Evolutionary conservation across 1,284 basidiomycete genomes (phyloP), one percentile per base, ranked within the genome.

Genomic region (Phellopilus nigrolimitatus): DNA sequence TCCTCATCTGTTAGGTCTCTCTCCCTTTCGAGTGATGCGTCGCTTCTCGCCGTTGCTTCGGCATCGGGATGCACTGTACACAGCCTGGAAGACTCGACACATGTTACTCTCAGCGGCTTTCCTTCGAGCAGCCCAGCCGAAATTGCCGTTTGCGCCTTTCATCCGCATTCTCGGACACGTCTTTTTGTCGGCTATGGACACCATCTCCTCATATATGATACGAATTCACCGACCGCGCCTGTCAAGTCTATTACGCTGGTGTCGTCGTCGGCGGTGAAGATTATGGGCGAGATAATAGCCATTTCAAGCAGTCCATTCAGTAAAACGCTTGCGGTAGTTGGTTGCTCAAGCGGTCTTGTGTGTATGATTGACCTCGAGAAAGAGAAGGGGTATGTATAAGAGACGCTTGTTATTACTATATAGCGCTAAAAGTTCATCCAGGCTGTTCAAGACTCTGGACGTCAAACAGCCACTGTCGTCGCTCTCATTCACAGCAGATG

Each of bases 281-380:
- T 62, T 10, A 59, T 36, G 0, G 75, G 75, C 6, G 63, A 74
- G 13, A 71, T 86, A 12, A 64, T 74, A 2, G 73, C 71, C 4
- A 66, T 87, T 13, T 68, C 79, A 5, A 79, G 76, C 57, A 87
- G 84, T 54, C 82, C 84, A 4, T 88, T 84, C 64, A 87, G 83
- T 64, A 85, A 82, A 65, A 82, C 79, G 1, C 66, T 88, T 36
- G 69, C 84, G 12, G 80, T 80, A 7, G 72, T 74, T 31, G 76
- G 73, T 1, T 80, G 74, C 40, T 68, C 72, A n/a, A 68, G 66
- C 3, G 82, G 82, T 0, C 67, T 67, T 28, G 69, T 86, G 10
- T 71, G 65, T 3, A 68, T 88, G 6, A 65, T 88, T 41, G 84
- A 88, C 60, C 62, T 88, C 24, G 84, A 88, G 48, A 88, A 86